phyloP scores from a whole-genome alignment of 176 grass and related monocot genomes.

The Zoysia japonica region DNA sequence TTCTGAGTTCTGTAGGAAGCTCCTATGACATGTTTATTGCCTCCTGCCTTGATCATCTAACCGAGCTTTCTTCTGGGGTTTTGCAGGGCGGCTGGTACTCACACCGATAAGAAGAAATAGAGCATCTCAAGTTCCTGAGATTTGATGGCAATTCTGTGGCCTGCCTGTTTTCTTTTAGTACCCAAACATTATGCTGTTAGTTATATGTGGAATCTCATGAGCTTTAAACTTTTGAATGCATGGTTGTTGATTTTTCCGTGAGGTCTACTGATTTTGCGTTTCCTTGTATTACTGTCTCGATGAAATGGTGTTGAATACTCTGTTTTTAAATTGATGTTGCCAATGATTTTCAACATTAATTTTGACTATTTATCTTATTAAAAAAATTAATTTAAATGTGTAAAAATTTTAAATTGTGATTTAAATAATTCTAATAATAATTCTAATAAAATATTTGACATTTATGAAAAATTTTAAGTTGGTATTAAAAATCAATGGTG shows the following conservation, averaged over 20 bases:
- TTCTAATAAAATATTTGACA: no score
- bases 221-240: conserved; percentile 18
- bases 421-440: no score
- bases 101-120: conserved; percentile 64
- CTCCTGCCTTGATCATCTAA: background rate
- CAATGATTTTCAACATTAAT: no score
- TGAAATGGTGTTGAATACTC: background rate
- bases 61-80: background rate
- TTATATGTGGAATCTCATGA: conserved; percentile 20
- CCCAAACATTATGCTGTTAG: conserved; percentile 37
- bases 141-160: conserved; percentile 2
- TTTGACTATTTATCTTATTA: no score
- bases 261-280: background rate
- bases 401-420: no score
- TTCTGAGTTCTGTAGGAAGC: background rate
- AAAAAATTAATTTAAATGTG: no score
- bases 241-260: background rate
- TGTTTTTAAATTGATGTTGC: no score
- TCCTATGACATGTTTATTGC: no score
- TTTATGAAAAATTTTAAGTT: no score
- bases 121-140: conserved; percentile 17
- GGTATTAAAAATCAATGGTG: no score
- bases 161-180: conserved; percentile 46
- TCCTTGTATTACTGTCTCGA: background rate
- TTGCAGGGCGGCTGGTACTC: conserved; percentile 46